Evolutionary conservation across 768 basidiomycete species (phyloP).

Genomic region (Clitopilus passeckerianus): DNA sequence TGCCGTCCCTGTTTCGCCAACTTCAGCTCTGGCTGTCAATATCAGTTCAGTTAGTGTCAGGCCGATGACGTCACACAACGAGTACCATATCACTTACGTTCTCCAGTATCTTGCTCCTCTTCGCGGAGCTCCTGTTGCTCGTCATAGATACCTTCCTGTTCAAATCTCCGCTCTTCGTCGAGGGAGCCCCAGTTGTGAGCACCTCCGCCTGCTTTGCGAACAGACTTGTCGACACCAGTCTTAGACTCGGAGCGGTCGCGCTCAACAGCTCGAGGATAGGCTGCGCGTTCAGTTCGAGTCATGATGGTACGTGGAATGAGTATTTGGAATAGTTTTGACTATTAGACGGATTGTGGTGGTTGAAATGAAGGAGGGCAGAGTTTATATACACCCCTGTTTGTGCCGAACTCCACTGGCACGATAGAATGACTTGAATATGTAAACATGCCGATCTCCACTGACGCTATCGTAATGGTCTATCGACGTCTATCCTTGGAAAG

Average conservation of each 20-base stretch:
- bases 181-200: conserved; percentile 84
- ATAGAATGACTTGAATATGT: background rate
- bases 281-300: conserved; percentile 77
- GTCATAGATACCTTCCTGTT: conserved; percentile 54
- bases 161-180: conserved; percentile 56
- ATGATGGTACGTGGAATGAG: conserved; percentile 29
- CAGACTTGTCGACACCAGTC: conserved; percentile 64
- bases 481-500: background rate
- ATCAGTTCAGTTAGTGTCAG: background rate
- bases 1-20: conserved; percentile 18
- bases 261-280: conserved; percentile 63
- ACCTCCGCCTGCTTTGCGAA: conserved; percentile 79
- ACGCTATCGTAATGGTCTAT: background rate
- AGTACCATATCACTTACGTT: conserved; percentile 3
- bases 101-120: background rate
- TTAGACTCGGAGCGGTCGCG: conserved; percentile 80
- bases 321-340: background rate
- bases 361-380: background rate
- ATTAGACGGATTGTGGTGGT: background rate
- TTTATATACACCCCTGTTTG: background rate
- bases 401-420: background rate
- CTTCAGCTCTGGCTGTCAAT: background rate
- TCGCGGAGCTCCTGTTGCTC: conserved; percentile 32
- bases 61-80: background rate
- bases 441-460: background rate